phyloP scores from a whole-genome alignment of 1,139 yeast genomes.

The Tardiomyces depauwii region DNA sequence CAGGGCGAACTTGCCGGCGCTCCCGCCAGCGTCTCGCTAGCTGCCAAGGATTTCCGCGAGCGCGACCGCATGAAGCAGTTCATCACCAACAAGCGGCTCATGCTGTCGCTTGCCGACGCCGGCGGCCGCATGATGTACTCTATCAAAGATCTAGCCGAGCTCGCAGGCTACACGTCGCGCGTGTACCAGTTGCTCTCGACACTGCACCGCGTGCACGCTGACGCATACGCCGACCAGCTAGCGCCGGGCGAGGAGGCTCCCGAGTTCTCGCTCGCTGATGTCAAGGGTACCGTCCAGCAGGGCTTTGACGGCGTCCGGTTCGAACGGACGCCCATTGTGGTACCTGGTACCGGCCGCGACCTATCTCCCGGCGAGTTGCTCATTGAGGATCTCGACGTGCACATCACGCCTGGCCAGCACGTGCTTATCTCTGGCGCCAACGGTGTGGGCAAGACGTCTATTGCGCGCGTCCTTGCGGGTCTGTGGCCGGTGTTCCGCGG shows the following conservation, averaged over 20 bases:
- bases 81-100: constrained; percentile 78
- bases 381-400: constrained; percentile 50
- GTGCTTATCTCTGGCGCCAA: constrained; percentile 75
- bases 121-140: constrained; percentile 96
- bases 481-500: constrained; percentile 89
- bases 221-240: constrained; percentile 17
- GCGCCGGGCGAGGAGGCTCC: constrained; percentile 3
- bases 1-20: neutral
- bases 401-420: constrained; percentile 56
- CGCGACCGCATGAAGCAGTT: constrained; percentile 63
- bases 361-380: constrained; percentile 32
- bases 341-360: constrained; percentile 40
- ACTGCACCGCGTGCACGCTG: constrained; percentile 72
- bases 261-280: constrained; percentile 32
- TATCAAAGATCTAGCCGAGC: constrained; percentile 80
- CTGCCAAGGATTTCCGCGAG: constrained; percentile 11
- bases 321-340: constrained; percentile 72
- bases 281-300: constrained; percentile 72
- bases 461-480: constrained; percentile 75
- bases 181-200: constrained; percentile 66
- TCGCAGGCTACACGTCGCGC: constrained; percentile 85
- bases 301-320: constrained; percentile 72
- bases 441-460: constrained; percentile 85
- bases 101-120: constrained; percentile 89
- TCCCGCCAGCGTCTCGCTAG: neutral